A percentile compares a stretch with the other conserved stretches of the same genome.
Conservation (phyloP, 2,329 filamentous ascomycete genomes). For the Colletotrichum scovillei region DNA sequence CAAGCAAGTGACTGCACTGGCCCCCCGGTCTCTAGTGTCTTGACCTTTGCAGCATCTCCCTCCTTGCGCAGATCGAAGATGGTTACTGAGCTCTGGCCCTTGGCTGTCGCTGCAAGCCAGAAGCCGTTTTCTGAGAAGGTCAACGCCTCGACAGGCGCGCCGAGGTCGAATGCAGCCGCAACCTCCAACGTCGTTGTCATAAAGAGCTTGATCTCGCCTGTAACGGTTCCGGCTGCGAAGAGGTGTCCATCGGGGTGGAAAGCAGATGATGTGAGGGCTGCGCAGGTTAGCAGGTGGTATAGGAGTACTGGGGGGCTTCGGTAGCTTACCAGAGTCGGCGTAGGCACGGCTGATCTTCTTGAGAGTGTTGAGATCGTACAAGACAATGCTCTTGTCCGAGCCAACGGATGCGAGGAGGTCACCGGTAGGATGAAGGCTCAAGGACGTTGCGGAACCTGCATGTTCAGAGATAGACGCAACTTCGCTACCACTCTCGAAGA, state of each 20-base stretch:
- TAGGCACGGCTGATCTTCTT: constrained; percentile 82
- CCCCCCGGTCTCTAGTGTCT: constrained; percentile 87
- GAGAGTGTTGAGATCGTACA: constrained; percentile 81
- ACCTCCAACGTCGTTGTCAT: constrained; percentile 83
- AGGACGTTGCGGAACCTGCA: constrained; percentile 80
- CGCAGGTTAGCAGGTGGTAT: constrained; percentile 41
- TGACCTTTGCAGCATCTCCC: constrained; percentile 81
- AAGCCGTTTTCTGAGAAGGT: constrained; percentile 97
- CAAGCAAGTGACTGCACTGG: constrained; percentile 82
- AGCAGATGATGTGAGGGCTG: constrained; percentile 79
- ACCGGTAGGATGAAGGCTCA: constrained; percentile 86
- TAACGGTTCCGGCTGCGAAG: constrained; percentile 83
- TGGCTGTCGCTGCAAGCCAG: constrained; percentile 88
- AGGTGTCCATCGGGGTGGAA: constrained; percentile 99
- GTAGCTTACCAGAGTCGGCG: constrained; percentile 66
- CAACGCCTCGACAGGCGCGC: constrained; percentile 78
- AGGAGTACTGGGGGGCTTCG: not conserved
- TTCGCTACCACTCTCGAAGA: constrained; percentile 79
- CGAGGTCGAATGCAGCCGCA: constrained; percentile 78
- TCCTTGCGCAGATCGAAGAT: constrained; percentile 95
- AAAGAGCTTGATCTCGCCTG: constrained; percentile 88
- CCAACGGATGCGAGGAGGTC: constrained; percentile 89
- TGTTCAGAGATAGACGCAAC: constrained; percentile 81
- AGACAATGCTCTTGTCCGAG: constrained; percentile 89
- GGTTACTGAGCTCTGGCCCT: constrained; percentile 81